A percentile compares a stretch with the other conserved stretches of the same genome.
Conservation (phyloP, 2,329 filamentous ascomycete genomes). For the Colletotrichum musae region DNA sequence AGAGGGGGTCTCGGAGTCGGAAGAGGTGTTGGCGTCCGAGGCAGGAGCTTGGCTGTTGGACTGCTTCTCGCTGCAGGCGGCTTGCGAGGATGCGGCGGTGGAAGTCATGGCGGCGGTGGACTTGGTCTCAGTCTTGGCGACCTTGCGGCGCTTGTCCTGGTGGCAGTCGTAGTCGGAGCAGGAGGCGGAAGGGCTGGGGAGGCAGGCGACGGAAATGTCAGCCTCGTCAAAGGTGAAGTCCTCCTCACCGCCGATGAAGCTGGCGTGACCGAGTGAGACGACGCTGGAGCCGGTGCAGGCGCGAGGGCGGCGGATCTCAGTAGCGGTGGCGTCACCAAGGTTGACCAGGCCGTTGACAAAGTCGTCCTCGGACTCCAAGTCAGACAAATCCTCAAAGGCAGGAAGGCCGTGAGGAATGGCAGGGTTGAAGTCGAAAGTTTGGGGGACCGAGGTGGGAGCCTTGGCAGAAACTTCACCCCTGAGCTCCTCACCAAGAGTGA, state of each 20-base stretch:
- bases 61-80: conserved; percentile 53
- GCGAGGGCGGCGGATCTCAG: conserved; percentile 78
- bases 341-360: conserved; percentile 45
- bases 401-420: conserved; percentile 73
- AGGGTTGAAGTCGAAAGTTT: conserved; percentile 67
- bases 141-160: conserved; percentile 70
- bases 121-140: conserved; percentile 59
- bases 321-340: conserved; percentile 51
- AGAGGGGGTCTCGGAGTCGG: conserved; percentile 61
- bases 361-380: conserved; percentile 77
- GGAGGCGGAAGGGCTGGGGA: conserved; percentile 75
- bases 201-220: conserved; percentile 71
- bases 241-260: conserved; percentile 78
- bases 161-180: conserved; percentile 65
- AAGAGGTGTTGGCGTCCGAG: conserved; percentile 53
- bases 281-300: conserved; percentile 78
- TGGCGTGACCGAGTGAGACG: conserved; percentile 80
- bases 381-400: conserved; percentile 87
- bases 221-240: conserved; percentile 83
- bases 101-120: conserved; percentile 58
- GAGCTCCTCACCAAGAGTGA: conserved; percentile 75
- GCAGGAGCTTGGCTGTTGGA: conserved; percentile 49
- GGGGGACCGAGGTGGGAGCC: conserved; percentile 58
- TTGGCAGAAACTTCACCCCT: conserved; percentile 66
- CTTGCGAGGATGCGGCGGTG: conserved; percentile 53